These are phyloP conservation scores for Colletotrichum orbiculare DNA, from an alignment of 2,329 filamentous ascomycete genomes.

Conservation along the genomic window DNA sequence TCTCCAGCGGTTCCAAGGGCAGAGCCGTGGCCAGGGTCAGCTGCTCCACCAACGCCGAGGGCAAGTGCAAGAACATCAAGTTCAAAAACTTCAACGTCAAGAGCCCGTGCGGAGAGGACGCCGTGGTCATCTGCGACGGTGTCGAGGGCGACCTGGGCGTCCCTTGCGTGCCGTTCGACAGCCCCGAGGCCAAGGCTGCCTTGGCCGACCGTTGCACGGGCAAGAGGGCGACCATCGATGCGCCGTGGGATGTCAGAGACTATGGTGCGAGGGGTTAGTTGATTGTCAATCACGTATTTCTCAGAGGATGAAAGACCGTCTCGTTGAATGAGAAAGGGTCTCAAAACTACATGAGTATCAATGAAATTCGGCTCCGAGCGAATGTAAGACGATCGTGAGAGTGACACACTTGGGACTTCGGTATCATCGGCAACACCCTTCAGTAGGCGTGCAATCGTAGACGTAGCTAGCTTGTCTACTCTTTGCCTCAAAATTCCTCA, in stretches of 20 bases:
- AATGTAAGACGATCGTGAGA: too few species aligned
- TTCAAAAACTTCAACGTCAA: slow-evolving; percentile 66
- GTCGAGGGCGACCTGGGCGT: slow-evolving; percentile 50
- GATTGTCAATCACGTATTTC: background rate
- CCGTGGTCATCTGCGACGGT: slow-evolving; percentile 62
- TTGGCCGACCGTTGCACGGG: slow-evolving; percentile 45
- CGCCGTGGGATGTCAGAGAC: slow-evolving; percentile 31
- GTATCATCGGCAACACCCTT: too few species aligned
- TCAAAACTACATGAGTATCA: too few species aligned
- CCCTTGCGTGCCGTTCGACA: slow-evolving; percentile 49
- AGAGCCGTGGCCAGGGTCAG: slow-evolving; percentile 64
- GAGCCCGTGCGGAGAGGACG: slow-evolving; percentile 56
- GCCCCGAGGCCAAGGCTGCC: slow-evolving; percentile 45
- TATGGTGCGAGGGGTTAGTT: slow-evolving; percentile 3
- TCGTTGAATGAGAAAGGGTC: too few species aligned
- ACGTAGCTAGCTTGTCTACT: too few species aligned
- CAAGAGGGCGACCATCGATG: slow-evolving; percentile 39
- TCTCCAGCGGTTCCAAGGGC: slow-evolving; percentile 66
- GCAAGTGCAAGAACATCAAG: slow-evolving; percentile 66
- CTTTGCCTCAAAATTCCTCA: too few species aligned
- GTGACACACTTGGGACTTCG: too few species aligned
- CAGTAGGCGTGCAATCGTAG: too few species aligned
- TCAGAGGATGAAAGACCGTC: background rate
- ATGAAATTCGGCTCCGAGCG: too few species aligned
- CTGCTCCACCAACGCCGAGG: slow-evolving; percentile 62